A percentile compares a stretch with the other conserved stretches of the same genome.
Evolutionary conservation across 805 yeast genomes (phyloP).

Genomic region (Starmerella asiatica): DNA sequence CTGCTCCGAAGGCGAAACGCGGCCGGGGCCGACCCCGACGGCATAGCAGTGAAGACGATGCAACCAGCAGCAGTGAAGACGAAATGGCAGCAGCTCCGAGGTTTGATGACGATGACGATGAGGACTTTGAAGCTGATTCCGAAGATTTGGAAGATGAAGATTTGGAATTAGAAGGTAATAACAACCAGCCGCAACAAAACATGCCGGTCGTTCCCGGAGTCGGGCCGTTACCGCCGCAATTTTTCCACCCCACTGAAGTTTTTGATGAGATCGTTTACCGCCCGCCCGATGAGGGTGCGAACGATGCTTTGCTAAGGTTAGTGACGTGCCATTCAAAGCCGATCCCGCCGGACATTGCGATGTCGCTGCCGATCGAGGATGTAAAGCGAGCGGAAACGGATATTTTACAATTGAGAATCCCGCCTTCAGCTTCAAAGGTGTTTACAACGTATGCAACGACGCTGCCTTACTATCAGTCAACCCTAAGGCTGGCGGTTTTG

Average conservation of each 20-base stretch:
- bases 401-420: constrained; percentile 19
- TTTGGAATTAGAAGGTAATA: constrained; percentile 7
- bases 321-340: constrained; percentile 19
- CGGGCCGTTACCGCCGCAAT: constrained; percentile 7
- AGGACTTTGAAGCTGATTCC: constrained; percentile 21
- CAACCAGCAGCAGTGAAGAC: constrained; percentile 21
- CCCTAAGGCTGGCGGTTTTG: constrained; percentile 34
- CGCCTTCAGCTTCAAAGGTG: constrained; percentile 18
- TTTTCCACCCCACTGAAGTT: constrained; percentile 18
- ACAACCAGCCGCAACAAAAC: constrained; percentile 1
- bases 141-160: constrained; percentile 23
- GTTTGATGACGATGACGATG: constrained; percentile 22
- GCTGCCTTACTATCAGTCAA: constrained; percentile 37
- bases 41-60: constrained; percentile 16
- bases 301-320: constrained; percentile 19
- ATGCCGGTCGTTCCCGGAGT: neutral
- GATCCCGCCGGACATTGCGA: constrained; percentile 15
- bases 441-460: constrained; percentile 23
- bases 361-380: constrained; percentile 15
- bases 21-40: neutral
- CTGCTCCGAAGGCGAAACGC: constrained; percentile 16
- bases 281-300: constrained; percentile 15
- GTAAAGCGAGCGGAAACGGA: constrained; percentile 20
- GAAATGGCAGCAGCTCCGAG: constrained; percentile 20
- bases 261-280: constrained; percentile 21